phyloP scores from a whole-genome alignment of 148 eudicot genomes.

The Rhododendron mucronatum region DNA sequence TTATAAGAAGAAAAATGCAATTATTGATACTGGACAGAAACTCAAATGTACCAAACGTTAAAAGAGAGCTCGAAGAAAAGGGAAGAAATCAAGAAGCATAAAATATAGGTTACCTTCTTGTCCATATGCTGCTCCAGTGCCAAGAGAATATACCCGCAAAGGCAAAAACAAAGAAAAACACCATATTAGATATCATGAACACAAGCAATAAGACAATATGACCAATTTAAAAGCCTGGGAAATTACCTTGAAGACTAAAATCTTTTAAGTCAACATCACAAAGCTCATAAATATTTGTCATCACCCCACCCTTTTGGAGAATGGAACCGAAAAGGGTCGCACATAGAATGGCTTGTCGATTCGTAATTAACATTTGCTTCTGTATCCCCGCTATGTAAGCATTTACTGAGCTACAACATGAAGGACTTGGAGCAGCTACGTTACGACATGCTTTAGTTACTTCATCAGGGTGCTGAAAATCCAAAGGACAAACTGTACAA shows the following conservation, averaged over 20 bases:
- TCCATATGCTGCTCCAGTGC: conserved; percentile 64
- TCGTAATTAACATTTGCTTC: conserved; percentile 84
- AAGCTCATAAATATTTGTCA: conserved; percentile 81
- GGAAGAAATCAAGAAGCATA: neutral
- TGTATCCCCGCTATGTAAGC: conserved; percentile 69
- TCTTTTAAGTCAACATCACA: conserved; percentile 95
- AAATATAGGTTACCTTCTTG: conserved; percentile 50
- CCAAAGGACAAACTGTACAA: conserved; percentile 77
- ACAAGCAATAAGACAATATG: neutral
- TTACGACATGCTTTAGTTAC: conserved; percentile 77
- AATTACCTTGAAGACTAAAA: conserved; percentile 81
- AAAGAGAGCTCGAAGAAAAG: neutral
- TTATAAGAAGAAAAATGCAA: neutral
- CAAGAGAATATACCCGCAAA: conserved; percentile 14
- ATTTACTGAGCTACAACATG: conserved; percentile 86
- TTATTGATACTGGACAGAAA: neutral
- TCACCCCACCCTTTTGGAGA: conserved; percentile 80
- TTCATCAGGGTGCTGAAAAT: conserved; percentile 63
- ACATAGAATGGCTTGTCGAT: conserved; percentile 92
- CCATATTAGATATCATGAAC: conserved; percentile 21
- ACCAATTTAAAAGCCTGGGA: neutral
- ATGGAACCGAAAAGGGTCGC: conserved; percentile 70
- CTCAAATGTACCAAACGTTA: neutral
- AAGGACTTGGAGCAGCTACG: conserved; percentile 76
- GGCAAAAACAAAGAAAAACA: conserved; percentile 9